These are phyloP conservation scores for Yarrowia galli DNA, from an alignment of 1,139 yeast genomes.

Conservation along the genomic window DNA sequence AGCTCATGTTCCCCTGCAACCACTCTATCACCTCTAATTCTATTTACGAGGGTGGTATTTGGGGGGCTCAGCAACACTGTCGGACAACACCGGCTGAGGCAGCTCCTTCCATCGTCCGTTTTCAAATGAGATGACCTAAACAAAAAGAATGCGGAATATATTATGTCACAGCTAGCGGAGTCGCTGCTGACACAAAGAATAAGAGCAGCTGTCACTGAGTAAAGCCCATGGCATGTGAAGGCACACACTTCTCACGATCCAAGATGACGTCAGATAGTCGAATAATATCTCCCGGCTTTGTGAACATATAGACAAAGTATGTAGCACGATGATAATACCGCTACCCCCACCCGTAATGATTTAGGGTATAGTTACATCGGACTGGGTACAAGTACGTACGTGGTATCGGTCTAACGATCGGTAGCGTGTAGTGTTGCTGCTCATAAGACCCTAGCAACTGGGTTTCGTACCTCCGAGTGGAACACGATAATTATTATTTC, in stretches of 20 bases:
- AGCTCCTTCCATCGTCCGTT: not conserved
- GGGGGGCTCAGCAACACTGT: not conserved
- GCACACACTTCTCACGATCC: not conserved
- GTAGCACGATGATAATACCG: not conserved
- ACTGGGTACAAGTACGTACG: too few relatives aligned
- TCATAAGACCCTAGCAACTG: not conserved
- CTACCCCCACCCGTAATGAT: not conserved
- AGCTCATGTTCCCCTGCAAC: slow-evolving; percentile 29
- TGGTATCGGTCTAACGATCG: not conserved
- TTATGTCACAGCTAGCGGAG: slow-evolving; percentile 17
- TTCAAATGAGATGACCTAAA: not conserved
- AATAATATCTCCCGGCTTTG: not conserved
- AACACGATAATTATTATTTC: slow-evolving; percentile 3
- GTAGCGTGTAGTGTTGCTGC: not conserved
- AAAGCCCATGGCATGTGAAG: slow-evolving; percentile 8
- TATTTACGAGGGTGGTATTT: not conserved
- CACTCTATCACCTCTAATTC: not conserved
- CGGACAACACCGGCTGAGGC: not conserved
- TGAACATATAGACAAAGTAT: not conserved
- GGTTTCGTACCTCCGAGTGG: slow-evolving; percentile 1
- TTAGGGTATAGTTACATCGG: slow-evolving; percentile 13
- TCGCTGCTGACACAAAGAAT: not conserved
- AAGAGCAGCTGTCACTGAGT: slow-evolving; percentile 18
- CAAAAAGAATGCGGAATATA: not conserved
- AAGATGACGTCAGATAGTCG: slow-evolving; percentile 7